A percentile compares a stretch with the other conserved stretches of the same genome.
These are phyloP conservation scores for Talaromyces sp. DNA, from an alignment of 2,329 filamentous ascomycete species.

Conservation along the genomic window DNA sequence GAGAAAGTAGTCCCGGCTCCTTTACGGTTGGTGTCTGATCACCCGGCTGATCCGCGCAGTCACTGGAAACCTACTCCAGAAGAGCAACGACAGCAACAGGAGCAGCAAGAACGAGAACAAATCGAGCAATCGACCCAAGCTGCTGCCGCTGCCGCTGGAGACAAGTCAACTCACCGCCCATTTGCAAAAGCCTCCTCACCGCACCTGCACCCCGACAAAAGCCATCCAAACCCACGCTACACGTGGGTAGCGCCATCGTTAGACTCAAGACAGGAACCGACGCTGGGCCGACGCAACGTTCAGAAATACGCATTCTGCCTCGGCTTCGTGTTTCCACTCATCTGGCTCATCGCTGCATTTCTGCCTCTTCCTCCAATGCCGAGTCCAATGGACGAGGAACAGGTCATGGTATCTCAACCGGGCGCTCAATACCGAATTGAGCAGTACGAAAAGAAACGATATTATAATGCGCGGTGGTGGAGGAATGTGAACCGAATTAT, in stretches of 20 bases:
- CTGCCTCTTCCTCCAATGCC: slow-evolving; percentile 65
- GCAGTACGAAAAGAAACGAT: slow-evolving; percentile 47
- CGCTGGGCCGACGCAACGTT: slow-evolving; percentile 64
- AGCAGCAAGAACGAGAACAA: slow-evolving; percentile 25
- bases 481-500: slow-evolving; percentile 60
- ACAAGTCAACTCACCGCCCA: slow-evolving; percentile 29
- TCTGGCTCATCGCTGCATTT: slow-evolving; percentile 76
- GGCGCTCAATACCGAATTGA: slow-evolving; percentile 45
- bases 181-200: slow-evolving; percentile 67
- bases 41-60: slow-evolving; percentile 41
- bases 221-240: slow-evolving; percentile 53
- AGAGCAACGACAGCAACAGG: slow-evolving; percentile 21
- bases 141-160: slow-evolving; percentile 28
- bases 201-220: slow-evolving; percentile 63
- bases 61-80: slow-evolving; percentile 40
- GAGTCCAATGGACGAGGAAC: slow-evolving; percentile 50
- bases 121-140: slow-evolving; percentile 5
- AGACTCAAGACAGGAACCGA: slow-evolving; percentile 59
- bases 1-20: slow-evolving; percentile 20
- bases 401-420: slow-evolving; percentile 35
- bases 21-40: slow-evolving; percentile 27
- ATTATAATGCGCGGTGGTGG: slow-evolving; percentile 63
- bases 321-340: slow-evolving; percentile 77
- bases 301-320: slow-evolving; percentile 71
- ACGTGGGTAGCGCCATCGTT: slow-evolving; percentile 72